Percentiles rank a stretch among this genome's conserved stretches.
phyloP scores from a whole-genome alignment of 2,329 filamentous ascomycete species.

The Didymellaceae sp. region DNA sequence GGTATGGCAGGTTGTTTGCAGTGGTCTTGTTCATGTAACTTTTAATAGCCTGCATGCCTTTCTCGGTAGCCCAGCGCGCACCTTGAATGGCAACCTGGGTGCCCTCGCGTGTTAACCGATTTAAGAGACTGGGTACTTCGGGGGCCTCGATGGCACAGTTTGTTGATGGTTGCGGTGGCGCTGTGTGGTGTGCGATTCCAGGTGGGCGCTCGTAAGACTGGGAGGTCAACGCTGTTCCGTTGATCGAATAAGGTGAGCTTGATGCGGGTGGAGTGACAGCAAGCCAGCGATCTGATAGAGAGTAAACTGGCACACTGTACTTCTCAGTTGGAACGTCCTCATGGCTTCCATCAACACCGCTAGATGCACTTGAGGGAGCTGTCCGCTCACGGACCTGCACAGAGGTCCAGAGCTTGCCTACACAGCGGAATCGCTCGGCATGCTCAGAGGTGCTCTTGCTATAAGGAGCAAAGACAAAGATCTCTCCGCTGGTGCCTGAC shows the following conservation, averaged over 20 bases:
- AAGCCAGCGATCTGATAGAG: slow-evolving; percentile 75
- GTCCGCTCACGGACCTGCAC: slow-evolving; percentile 64
- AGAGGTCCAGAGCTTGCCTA: slow-evolving; percentile 92
- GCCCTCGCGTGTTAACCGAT: slow-evolving; percentile 78
- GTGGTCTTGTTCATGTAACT: slow-evolving; percentile 72
- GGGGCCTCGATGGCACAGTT: slow-evolving; percentile 76
- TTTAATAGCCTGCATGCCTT: slow-evolving; percentile 78
- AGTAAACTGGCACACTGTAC: slow-evolving; percentile 69
- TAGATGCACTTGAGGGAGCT: slow-evolving; percentile 44
- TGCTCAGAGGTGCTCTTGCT: slow-evolving; percentile 36
- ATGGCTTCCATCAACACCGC: slow-evolving; percentile 44
- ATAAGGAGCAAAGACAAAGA: slow-evolving; percentile 70
- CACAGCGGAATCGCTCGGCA: slow-evolving; percentile 63
- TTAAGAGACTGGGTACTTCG: slow-evolving; percentile 73
- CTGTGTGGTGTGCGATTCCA: slow-evolving; percentile 65
- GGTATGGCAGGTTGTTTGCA: slow-evolving; percentile 30
- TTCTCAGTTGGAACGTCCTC: slow-evolving; percentile 44
- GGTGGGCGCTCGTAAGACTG: slow-evolving; percentile 60
- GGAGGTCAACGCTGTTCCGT: slow-evolving; percentile 66
- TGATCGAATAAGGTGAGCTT: slow-evolving; percentile 72
- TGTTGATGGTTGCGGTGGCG: slow-evolving; percentile 71
- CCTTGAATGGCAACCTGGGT: slow-evolving; percentile 79
- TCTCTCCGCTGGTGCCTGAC: slow-evolving; percentile 84
- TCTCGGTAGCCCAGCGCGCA: slow-evolving; percentile 77
- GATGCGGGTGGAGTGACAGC: slow-evolving; percentile 77